A percentile compares a stretch with the other conserved stretches of the same genome.
Evolutionary conservation across 2,329 filamentous ascomycete species (phyloP).

Genomic region (Phialophora expanda): DNA sequence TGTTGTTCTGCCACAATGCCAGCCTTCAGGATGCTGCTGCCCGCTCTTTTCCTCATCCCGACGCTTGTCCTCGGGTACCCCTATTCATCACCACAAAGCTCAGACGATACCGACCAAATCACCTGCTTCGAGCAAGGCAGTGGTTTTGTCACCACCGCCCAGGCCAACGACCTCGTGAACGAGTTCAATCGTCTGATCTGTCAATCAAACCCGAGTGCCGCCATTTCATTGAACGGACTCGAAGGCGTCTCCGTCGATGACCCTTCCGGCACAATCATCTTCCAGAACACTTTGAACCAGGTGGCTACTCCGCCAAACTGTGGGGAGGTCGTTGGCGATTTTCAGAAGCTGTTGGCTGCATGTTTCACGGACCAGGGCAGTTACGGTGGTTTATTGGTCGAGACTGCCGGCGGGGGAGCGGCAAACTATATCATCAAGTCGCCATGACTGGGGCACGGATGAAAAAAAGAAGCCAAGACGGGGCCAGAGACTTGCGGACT

Average conservation of each 20-base stretch:
- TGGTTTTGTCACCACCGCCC: constrained; percentile 7
- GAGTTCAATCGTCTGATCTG: constrained; percentile 19
- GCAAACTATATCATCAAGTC: constrained; percentile 18
- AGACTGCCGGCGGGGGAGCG: constrained; percentile 14
- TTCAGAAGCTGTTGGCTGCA: constrained; percentile 19
- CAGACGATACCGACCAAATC: constrained; percentile 16
- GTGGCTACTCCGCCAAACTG: constrained; percentile 18
- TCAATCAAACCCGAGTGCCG: constrained; percentile 19
- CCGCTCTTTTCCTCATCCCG: constrained; percentile 14
- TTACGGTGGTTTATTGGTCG: constrained; percentile 18
- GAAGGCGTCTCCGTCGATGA: constrained; percentile 16
- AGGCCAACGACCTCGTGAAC: constrained; percentile 15
- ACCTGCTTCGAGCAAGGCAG: constrained; percentile 18
- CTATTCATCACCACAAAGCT: neutral
- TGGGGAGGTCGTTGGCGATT: constrained; percentile 18
- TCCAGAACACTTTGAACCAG: constrained; percentile 18
- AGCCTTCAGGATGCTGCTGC: constrained; percentile 5
- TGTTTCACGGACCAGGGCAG: constrained; percentile 16
- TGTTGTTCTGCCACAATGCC: constrained; percentile 6
- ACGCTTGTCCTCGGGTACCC: neutral
- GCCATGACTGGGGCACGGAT: constrained; percentile 8
- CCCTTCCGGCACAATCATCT: constrained; percentile 17
- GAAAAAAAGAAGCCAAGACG: neutral
- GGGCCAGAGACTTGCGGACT: neutral
- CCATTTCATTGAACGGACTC: constrained; percentile 10